Conservation (phyloP, 768 basidiomycete genomes). For the Mycena maculata region DNA sequence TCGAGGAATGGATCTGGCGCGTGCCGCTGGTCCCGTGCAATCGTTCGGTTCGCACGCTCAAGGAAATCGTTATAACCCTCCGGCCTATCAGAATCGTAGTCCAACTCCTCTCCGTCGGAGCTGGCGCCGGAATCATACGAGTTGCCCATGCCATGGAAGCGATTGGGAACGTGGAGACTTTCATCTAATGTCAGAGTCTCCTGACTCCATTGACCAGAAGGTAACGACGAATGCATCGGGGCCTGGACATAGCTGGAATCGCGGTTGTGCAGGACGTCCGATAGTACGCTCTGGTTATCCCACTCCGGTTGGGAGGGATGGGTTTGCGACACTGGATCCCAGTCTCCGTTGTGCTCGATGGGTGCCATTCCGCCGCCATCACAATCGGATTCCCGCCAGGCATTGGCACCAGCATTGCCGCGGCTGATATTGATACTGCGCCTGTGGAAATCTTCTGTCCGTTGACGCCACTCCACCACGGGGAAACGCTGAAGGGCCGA, state of each 20-base stretch:
- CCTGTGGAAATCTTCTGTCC: conserved; percentile 94
- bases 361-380: conserved; percentile 58
- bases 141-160: too few relatives aligned
- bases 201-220: conserved; percentile 75
- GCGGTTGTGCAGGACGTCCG: too few relatives aligned
- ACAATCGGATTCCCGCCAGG: conserved; percentile 83
- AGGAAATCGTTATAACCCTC: conserved; percentile 82
- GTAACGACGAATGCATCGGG: too few relatives aligned
- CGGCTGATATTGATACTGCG: conserved; percentile 84
- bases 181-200: conserved; percentile 62
- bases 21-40: conserved; percentile 82
- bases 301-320: conserved; percentile 81
- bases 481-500: conserved; percentile 97
- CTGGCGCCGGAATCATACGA: too few relatives aligned
- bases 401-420: conserved; percentile 71
- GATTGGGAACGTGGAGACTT: conserved; percentile 52
- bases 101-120: too few relatives aligned
- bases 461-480: conserved; percentile 96
- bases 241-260: too few relatives aligned
- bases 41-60: conserved; percentile 85
- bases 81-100: too few relatives aligned
- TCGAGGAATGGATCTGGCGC: conserved; percentile 91
- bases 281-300: conserved; percentile 69
- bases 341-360: conserved; percentile 79
- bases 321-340: conserved; percentile 77